These are phyloP conservation scores for Logfia minima DNA, from an alignment of 129 eudicot species.

Conservation along the genomic window DNA sequence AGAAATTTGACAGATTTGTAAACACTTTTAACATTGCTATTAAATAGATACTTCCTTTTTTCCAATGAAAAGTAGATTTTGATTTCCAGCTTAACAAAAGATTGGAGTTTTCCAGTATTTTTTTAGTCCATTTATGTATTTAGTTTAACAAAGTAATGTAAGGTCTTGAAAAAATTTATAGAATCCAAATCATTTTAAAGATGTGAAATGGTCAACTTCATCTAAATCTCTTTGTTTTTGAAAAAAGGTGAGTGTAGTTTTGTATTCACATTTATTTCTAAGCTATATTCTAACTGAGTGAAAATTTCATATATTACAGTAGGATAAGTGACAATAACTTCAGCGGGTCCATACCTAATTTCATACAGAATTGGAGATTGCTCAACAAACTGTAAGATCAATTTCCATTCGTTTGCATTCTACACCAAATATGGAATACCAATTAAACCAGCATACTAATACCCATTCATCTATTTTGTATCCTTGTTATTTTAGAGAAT, in stretches of 20 bases:
- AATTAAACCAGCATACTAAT: not conserved
- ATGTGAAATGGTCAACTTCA: not conserved
- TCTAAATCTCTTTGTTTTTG: not conserved
- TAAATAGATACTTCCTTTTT: constrained; percentile 13
- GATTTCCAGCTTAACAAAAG: not conserved
- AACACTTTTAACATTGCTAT: constrained; percentile 20
- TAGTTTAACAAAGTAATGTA: too few relatives aligned
- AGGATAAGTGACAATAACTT: constrained; percentile 76
- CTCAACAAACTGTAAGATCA: constrained; percentile 63
- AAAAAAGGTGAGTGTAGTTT: not conserved
- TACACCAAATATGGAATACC: not conserved
- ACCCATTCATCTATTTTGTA: not conserved
- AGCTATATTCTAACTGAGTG: constrained; percentile 11
- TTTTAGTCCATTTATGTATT: not conserved
- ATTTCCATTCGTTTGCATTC: constrained; percentile 1
- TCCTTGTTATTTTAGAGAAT: constrained; percentile 51
- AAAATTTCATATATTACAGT: constrained; percentile 42
- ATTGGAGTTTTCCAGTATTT: not conserved
- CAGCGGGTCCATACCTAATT: constrained; percentile 65
- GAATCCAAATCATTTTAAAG: not conserved
- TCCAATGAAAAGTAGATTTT: not conserved
- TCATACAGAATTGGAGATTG: constrained; percentile 63
- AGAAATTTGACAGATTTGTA: constrained; percentile 62
- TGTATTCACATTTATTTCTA: not conserved
- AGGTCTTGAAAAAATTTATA: too few relatives aligned